Base-by-base conservation (phyloP, 2,329 filamentous ascomycete species). In the Colletotrichum karsti region DNA sequence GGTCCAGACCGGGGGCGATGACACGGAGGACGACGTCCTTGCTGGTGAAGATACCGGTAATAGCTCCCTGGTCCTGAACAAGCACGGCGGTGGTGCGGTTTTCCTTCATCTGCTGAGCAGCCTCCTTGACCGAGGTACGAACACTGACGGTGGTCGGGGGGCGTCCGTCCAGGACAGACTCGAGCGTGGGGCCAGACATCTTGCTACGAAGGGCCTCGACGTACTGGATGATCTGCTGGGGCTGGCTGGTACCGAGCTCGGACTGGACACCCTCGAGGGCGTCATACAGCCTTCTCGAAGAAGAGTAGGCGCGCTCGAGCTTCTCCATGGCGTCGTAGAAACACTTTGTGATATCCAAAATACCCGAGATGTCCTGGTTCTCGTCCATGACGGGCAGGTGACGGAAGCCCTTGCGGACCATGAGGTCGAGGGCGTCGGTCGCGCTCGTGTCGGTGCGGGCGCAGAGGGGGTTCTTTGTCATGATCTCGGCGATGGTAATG, bases 301-400 rank as follows among this genome's bases (percentile, higher is more conserved):
- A 98, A 72, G 94, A 94, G 80, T 99, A 99, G 56, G 96, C 96
- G 57, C 96, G 92, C 85, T 99, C 96, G 69, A 99, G 85, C 85
- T 99, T 99, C 85, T 99, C 96, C 96, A 99, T 99, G 46, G 96
- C 96, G 82, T 99, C 96, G 82, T 99, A 99, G 82, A 99, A 99
- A 83, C 96, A 99, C 83, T 98, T 99, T 64, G 96, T 99, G 75
- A 99, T 99, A 81, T 99, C 96, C 61, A 99, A 85, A 73, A 99
- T 95, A 84, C 96, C 96, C 7, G 95, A 97, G 70, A 99, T 99
- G 77, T 99, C 95, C 82, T 99, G 96, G 80, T 99, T 98, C 85
- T 99, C 96, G 81, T 99, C 96, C 96, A 99, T 99, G 72, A 99
- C 96, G 3, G 96, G 96, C 77, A 99, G 82, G 84, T 99, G 96